These are phyloP conservation scores for Conoideocrella luteorostrata DNA, from an alignment of 2,329 filamentous ascomycete species.

Conservation along the genomic window DNA sequence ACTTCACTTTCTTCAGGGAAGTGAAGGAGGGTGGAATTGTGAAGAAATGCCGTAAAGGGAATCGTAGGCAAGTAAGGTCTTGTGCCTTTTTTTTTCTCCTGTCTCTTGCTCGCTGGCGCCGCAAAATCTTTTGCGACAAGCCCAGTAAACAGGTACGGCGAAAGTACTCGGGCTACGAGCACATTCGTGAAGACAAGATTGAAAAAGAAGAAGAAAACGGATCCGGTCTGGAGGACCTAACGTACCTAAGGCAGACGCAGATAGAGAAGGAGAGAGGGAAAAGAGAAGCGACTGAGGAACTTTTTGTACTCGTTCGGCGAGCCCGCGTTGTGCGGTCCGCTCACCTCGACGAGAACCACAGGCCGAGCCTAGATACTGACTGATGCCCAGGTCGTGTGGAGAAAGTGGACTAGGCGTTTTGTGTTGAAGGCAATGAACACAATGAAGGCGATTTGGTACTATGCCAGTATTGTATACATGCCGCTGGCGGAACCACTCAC, in stretches of 20 bases:
- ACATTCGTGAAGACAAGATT: slow-evolving; percentile 4
- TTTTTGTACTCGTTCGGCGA: slow-evolving; percentile 9
- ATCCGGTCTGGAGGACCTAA: slow-evolving; percentile 7
- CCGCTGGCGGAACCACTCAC: neutral
- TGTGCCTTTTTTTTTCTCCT: neutral
- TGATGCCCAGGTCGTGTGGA: no score
- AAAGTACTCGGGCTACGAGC: slow-evolving; percentile 1
- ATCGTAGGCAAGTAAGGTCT: neutral
- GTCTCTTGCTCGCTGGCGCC: slow-evolving; percentile 5
- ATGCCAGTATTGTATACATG: no score
- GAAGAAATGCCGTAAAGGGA: neutral
- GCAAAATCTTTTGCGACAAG: slow-evolving; percentile 1
- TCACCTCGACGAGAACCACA: neutral
- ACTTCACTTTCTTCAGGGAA: no score
- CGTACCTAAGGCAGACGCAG: slow-evolving; percentile 5
- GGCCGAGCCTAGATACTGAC: neutral
- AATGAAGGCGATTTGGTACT: no score
- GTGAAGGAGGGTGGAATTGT: neutral
- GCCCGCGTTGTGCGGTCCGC: no score
- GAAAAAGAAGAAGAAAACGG: neutral
- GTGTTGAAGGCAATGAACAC: no score
- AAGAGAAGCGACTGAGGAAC: slow-evolving; percentile 1
- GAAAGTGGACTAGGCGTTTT: no score
- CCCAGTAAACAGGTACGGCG: slow-evolving; percentile 1
- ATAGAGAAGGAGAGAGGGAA: neutral